phyloP scores from a whole-genome alignment of 2,329 filamentous ascomycete genomes.

The Rutstroemia sp. region DNA sequence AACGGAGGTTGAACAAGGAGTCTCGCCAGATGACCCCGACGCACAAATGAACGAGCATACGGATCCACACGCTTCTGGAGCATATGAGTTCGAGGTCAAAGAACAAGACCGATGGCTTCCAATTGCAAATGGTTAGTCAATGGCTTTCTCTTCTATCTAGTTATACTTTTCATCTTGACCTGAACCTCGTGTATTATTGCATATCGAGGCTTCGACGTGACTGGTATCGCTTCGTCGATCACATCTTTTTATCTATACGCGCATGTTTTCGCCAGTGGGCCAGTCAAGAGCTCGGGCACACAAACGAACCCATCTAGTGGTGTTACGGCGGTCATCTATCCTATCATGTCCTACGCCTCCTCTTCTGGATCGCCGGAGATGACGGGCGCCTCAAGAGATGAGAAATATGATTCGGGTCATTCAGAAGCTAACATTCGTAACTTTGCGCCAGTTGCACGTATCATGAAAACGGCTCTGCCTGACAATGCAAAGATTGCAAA shows the following conservation, averaged over 20 bases:
- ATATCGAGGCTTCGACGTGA: slow-evolving; percentile 28
- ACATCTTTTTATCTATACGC: slow-evolving; percentile 32
- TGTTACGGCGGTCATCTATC: slow-evolving; percentile 26
- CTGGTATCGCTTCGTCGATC: slow-evolving; percentile 43
- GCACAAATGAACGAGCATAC: slow-evolving; percentile 74
- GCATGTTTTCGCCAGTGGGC: slow-evolving; percentile 24
- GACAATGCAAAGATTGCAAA: slow-evolving; percentile 99
- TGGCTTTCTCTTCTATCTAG: slow-evolving; percentile 15
- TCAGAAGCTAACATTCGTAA: slow-evolving; percentile 90
- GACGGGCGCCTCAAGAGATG: slow-evolving; percentile 35
- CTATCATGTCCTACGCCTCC: slow-evolving; percentile 53
- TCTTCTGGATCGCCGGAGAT: slow-evolving; percentile 42
- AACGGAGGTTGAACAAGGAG: slow-evolving; percentile 79
- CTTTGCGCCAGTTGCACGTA: slow-evolving; percentile 91
- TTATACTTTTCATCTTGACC: slow-evolving; percentile 36
- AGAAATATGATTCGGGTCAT: slow-evolving; percentile 24
- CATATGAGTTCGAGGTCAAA: slow-evolving; percentile 96
- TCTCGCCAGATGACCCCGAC: slow-evolving; percentile 84
- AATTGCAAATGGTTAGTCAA: slow-evolving; percentile 97
- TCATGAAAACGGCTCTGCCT: slow-evolving; percentile 96
- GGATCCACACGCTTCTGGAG: slow-evolving; percentile 37
- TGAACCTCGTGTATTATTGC: slow-evolving; percentile 42
- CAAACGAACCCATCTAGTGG: slow-evolving; percentile 26
- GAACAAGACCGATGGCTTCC: slow-evolving; percentile 99
- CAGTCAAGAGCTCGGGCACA: slow-evolving; percentile 26